Evolutionary conservation across 225 moss, liverwort and hornwort species (phyloP), one percentile per base, ranked within the genome.

Genomic region (Neckera pumila): DNA sequence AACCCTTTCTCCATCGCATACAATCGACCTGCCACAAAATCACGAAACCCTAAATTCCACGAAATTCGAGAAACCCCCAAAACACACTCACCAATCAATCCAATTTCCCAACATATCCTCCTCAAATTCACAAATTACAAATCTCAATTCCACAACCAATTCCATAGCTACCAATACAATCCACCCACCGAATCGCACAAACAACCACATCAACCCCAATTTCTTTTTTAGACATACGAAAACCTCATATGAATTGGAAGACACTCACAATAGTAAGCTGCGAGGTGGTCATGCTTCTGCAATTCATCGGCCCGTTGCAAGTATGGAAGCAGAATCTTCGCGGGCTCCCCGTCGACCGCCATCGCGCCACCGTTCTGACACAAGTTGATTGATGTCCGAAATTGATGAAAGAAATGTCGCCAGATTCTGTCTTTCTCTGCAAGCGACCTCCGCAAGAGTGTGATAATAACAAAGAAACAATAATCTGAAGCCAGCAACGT

Each of bases 301-400:
- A 99, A 94, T 93, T 99, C 99, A 88, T 99, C 99, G 76, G 99
- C 99, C 82, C 99, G 96, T 89, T 99, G 99, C 74, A 99, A 90
- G 87, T 94, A 97, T 16, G 99, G 99, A 79, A 99, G 94, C 66
- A 99, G 90, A 86, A 94, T 86, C 92, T 96, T 99, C 86, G 96
- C 97, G 42, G 99, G 96, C 91, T 99, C 98, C 65, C 89, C 86
- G 43, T 89, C 92, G 85, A 95, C 92, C 87, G 95, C 93, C 96
- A 96, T 98, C 53, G 82, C 59, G 43, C 64, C 81, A 51, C 76
- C 30, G 8, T 33, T 21, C 9, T 42, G 53, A 36, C 7, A 51
- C 87, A 22, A 61, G 49, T 54, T 53, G 23, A 78, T 51, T 51
- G 51, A 51, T 51, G 53, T 14, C 45, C 76, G 33, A 25, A 83